Evolutionary conservation across 2,329 filamentous ascomycete species (phyloP).

Genomic region (Colletotrichum gigasporum): DNA sequence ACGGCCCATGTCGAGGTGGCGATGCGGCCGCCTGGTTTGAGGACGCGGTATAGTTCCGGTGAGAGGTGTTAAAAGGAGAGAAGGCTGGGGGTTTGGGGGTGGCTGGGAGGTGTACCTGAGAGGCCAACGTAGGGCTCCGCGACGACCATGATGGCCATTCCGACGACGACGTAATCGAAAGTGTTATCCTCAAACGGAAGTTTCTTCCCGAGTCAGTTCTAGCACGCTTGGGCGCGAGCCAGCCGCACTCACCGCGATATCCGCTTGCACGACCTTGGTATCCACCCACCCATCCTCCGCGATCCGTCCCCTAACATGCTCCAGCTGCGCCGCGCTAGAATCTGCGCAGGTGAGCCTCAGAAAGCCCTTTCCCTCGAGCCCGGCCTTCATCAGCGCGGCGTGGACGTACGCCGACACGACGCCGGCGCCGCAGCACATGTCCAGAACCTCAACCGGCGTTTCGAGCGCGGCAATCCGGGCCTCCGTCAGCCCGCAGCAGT

Average conservation of each 20-base stretch:
- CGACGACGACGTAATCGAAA: constrained; percentile 4
- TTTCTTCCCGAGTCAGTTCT: neutral
- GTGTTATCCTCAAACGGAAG: neutral
- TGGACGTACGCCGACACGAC: constrained; percentile 1
- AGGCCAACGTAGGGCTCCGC: constrained; percentile 5
- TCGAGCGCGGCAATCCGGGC: neutral
- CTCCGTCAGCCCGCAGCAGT: neutral
- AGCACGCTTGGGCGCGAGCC: neutral
- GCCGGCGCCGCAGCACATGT: constrained; percentile 17
- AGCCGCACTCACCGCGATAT: neutral
- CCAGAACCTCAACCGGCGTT: neutral
- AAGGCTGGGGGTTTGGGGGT: too few species aligned
- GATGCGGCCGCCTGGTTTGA: constrained; percentile 9
- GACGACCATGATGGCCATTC: constrained; percentile 3
- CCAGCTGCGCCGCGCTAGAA: neutral
- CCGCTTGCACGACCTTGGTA: neutral
- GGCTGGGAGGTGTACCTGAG: too few species aligned
- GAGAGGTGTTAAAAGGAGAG: neutral
- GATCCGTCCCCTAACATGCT: neutral
- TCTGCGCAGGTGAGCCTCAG: neutral
- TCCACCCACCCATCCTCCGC: neutral
- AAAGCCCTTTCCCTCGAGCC: neutral
- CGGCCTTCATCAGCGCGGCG: neutral
- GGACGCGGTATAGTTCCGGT: neutral
- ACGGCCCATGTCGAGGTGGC: neutral